These are phyloP conservation scores for Nadsonia starkeyi-henricii DNA, from an alignment of 1,139 yeast species.

Conservation along the genomic window DNA sequence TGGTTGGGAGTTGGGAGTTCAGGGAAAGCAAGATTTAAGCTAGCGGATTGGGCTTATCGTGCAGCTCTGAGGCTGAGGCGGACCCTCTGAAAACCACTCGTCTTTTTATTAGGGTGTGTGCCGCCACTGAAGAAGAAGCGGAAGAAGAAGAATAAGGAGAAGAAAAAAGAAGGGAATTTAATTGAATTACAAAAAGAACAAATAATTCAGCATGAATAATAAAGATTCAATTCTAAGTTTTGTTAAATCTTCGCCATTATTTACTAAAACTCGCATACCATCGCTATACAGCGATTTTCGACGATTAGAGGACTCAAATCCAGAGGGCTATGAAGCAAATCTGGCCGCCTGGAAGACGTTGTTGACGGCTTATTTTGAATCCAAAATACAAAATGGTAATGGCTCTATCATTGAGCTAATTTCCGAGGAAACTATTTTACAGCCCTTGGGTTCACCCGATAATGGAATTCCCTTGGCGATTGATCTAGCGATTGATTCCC, in stretches of 20 bases:
- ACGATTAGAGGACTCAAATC: conserved; percentile 37
- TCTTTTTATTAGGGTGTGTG: no score
- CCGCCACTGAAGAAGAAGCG: no score
- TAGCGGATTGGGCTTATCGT: no score
- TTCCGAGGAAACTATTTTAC: conserved; percentile 18
- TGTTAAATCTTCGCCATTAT: conserved; percentile 18
- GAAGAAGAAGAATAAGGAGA: no score
- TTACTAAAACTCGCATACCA: conserved; percentile 38
- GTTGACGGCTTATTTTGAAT: conserved; percentile 18
- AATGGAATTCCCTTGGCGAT: conserved; percentile 24
- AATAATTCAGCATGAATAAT: neutral
- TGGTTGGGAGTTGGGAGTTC: no score
- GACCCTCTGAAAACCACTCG: no score
- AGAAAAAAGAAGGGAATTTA: no score
- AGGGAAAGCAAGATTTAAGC: no score
- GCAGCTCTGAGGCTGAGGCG: no score
- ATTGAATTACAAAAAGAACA: no score
- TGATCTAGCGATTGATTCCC: conserved; percentile 21
- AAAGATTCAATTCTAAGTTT: neutral
- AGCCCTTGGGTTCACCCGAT: conserved; percentile 16
- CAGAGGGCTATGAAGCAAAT: conserved; percentile 61
- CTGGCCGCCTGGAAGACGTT: conserved; percentile 45
- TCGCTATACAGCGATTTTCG: conserved; percentile 53
- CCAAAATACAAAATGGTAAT: conserved; percentile 12
- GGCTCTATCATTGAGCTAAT: conserved; percentile 11